Conservation (phyloP, 305 asterid genomes). For the Solanum hybrid region DNA sequence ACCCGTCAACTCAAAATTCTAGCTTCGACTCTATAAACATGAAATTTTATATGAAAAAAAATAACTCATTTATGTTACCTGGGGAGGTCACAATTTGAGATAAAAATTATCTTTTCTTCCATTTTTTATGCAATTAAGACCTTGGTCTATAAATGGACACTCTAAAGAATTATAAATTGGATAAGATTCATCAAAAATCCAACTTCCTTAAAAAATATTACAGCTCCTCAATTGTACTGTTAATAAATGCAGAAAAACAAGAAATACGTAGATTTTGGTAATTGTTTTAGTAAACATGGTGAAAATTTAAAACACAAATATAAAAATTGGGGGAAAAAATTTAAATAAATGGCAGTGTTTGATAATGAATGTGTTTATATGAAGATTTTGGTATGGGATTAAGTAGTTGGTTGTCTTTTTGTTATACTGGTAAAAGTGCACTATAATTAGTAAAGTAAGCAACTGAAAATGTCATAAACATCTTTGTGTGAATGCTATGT, state of each 20-base stretch:
- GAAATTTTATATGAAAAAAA: not conserved
- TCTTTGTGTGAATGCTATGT: no score
- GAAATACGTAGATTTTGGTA: not conserved
- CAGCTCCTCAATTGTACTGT: slow-evolving; percentile 6
- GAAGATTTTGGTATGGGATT: not conserved
- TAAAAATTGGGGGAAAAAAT: not conserved
- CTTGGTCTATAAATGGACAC: no score
- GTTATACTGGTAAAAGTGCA: not conserved
- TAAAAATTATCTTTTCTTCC: slow-evolving; percentile 45
- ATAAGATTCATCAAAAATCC: slow-evolving; percentile 10
- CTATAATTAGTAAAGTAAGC: not conserved
- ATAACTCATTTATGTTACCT: slow-evolving; percentile 16
- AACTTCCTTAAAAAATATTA: slow-evolving; percentile 25
- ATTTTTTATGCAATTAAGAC: slow-evolving; percentile 27
- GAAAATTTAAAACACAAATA: not conserved
- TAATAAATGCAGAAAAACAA: not conserved
- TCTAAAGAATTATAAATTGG: no score
- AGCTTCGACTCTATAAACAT: not conserved
- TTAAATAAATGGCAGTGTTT: not conserved
- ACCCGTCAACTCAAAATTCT: not conserved
- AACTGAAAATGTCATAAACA: not conserved
- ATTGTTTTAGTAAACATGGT: not conserved
- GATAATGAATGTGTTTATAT: not conserved
- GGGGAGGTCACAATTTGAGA: slow-evolving; percentile 30
- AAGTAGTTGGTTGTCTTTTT: not conserved